Conservation (phyloP, 2,329 filamentous ascomycete genomes). For the Sclerotinia glacialis region DNA sequence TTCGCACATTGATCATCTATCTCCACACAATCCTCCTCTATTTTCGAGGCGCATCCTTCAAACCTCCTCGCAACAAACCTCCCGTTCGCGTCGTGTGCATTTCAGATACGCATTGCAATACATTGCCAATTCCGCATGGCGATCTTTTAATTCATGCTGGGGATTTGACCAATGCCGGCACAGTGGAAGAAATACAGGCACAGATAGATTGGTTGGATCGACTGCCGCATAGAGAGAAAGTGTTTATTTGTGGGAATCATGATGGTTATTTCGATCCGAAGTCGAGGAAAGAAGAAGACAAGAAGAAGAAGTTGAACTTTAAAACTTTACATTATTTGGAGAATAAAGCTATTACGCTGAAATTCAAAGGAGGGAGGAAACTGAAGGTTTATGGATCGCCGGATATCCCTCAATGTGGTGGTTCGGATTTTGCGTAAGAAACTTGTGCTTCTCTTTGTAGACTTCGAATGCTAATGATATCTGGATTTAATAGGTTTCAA, state of each 20-base stretch:
- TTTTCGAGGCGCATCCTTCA: conserved; percentile 65
- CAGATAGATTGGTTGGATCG: conserved; percentile 78
- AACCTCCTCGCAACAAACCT: conserved; percentile 51
- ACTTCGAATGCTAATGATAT: not conserved
- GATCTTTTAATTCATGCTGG: conserved; percentile 89
- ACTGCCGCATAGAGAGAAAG: conserved; percentile 74
- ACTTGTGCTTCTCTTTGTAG: not conserved
- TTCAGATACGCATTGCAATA: conserved; percentile 79
- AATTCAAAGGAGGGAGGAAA: conserved; percentile 56
- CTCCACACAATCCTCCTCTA: conserved; percentile 63
- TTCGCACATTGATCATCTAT: conserved; percentile 60
- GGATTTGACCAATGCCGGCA: conserved; percentile 75
- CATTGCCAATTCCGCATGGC: conserved; percentile 65
- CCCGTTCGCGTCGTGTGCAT: conserved; percentile 79
- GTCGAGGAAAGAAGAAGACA: conserved; percentile 57
- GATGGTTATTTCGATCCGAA: conserved; percentile 78
- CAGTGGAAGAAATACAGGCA: conserved; percentile 69
- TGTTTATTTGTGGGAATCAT: conserved; percentile 85
- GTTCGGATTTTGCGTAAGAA: conserved; percentile 59
- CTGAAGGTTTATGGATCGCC: conserved; percentile 78
- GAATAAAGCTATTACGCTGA: conserved; percentile 61
- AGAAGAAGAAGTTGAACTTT: conserved; percentile 58
- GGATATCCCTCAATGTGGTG: conserved; percentile 74
- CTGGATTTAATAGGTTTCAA: conserved; percentile 49
- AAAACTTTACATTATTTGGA: conserved; percentile 73